Base-by-base conservation (phyloP, 768 basidiomycete species). In the Russula vinacea region DNA sequence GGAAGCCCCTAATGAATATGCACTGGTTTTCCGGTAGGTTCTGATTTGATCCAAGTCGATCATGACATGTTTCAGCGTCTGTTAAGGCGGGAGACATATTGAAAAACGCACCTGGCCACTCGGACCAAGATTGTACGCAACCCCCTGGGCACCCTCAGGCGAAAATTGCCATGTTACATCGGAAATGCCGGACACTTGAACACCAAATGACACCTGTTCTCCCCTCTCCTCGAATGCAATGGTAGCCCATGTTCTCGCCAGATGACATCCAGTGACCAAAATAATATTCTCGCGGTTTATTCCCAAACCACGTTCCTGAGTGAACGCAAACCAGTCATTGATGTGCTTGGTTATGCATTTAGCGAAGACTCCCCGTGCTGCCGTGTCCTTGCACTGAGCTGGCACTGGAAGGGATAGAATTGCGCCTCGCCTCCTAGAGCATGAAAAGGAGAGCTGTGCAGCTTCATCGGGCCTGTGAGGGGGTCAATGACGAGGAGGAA, bases 221-320 rank as follows among this genome's bases (percentile, higher is more conserved):
- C 29, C 55, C 17, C 17, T n/a, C 14, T 40, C 39, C 39, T 22
- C 40, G 55, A 56, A 56, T 2, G 26, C 55, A 1, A 56, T 13
- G 40, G 17, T 56, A 19, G 55, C 55, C 55, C 40, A 56, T 7
- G 55, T 32, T 44, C 26, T 56, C 2, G 55, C 32, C 19, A 44
- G 55, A 29, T 56, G 40, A 19, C 55, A 42, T 13, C 55, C 55
- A 11, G 55, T 56, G 26, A 56, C 55, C 26, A 56, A 40, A 42
- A 56, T 42, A 17, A 56, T 44, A 11, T 56, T 40, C 55, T 56
- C 55, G 16, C 55, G 55, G 6, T 10, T 29, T 56, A 56, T 56
- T 3, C 55, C 55, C 4, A 40, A 10, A 2, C 4, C 55, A 56
- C 55, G 7, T 7, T 56, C 55, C 17, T 11, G 55, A n/a, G 40